Base-by-base conservation (phyloP, 371 early-diverging fungal genomes). In the Rhizopus arrhizus region DNA sequence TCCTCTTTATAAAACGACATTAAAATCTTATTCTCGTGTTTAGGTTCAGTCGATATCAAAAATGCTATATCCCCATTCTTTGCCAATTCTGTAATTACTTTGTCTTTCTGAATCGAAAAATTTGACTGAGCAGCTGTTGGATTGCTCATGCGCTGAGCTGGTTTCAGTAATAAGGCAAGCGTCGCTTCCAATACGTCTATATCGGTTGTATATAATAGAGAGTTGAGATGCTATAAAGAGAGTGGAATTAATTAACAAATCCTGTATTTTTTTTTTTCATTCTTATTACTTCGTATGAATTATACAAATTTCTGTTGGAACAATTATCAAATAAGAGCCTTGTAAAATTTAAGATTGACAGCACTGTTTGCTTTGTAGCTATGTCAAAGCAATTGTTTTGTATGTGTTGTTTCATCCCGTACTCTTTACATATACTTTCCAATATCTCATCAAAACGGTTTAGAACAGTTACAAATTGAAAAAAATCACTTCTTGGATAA, bases 381-480 rank as follows among this genome's bases (percentile, higher is more conserved):
- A 58, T 15, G 5, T 82, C 68, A 64, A 94, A 89, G 12, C 74
- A 78, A 46, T 66, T 69, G 31, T 75, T 64, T 69, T 91, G 91
- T 7, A 88, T 74, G 34, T 74, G 70, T 32, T 58, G 40, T 31
- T 74, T 66, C 47, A 94, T 71, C 40, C 85, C 77, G 62, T 86
- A 86, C 41, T 80, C 73, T 55, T 82, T 70, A 56, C 87, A 85
- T 9, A 83, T 67, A 15, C 67, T 64, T 51, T 89, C 91, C 32
- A 97, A 77, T 32, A 95, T 86, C 4, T 72, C 71, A 68, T 97
- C 98, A 63, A 97, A 95, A n/a, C 92, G 88, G 74, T 98, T 93
- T 55, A 98, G 85, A 2, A 96, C 94, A 28, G 84, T 75, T n/a
- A 93, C 87, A 94, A 96, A 98, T 62, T 95, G 94, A 76, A 88